Percentiles rank a stretch among this genome's conserved stretches.
phyloP scores from a whole-genome alignment of 2,329 filamentous ascomycete genomes.

The Cytospora schulzeri region DNA sequence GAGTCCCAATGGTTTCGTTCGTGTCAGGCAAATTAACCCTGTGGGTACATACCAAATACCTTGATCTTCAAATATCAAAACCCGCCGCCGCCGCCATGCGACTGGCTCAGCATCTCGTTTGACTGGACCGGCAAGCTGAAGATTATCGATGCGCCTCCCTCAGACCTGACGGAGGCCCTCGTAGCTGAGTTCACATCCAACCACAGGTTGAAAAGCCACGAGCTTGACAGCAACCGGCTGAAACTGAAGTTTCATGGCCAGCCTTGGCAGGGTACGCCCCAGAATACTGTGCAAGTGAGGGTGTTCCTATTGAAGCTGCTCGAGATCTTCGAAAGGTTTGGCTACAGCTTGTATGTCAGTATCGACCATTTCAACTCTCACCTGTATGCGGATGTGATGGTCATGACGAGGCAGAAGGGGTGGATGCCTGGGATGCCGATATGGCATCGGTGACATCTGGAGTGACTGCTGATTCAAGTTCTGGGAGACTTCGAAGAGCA shows the following conservation, averaged over 20 bases:
- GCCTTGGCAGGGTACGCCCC: slow-evolving; percentile 38
- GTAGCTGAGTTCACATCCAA: slow-evolving; percentile 25
- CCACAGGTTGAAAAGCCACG: slow-evolving; percentile 16
- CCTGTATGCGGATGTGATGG: slow-evolving; percentile 28
- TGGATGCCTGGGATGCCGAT: slow-evolving; percentile 25
- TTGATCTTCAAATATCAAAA: slow-evolving; percentile 42
- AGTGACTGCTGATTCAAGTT: background rate
- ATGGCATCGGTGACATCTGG: slow-evolving; percentile 19
- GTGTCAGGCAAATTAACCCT: background rate
- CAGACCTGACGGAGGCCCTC: slow-evolving; percentile 30
- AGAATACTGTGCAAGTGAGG: slow-evolving; percentile 40
- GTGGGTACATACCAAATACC: slow-evolving; percentile 32
- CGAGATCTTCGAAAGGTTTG: slow-evolving; percentile 39
- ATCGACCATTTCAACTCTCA: slow-evolving; percentile 35
- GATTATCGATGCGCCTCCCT: slow-evolving; percentile 37
- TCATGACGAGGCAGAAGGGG: slow-evolving; percentile 22
- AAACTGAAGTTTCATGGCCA: slow-evolving; percentile 40
- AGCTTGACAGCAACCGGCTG: slow-evolving; percentile 26
- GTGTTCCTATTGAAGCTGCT: slow-evolving; percentile 39
- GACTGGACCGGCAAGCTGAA: slow-evolving; percentile 35
- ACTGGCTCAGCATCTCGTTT: slow-evolving; percentile 43
- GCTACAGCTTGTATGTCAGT: slow-evolving; percentile 43
- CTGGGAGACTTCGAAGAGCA: background rate
- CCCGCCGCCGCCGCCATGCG: slow-evolving; percentile 37
- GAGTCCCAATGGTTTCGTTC: background rate